A percentile compares a stretch with the other conserved stretches of the same genome.
Evolutionary conservation across 176 grass and related monocot genomes (phyloP).

Genomic region (Thalia dealbata): DNA sequence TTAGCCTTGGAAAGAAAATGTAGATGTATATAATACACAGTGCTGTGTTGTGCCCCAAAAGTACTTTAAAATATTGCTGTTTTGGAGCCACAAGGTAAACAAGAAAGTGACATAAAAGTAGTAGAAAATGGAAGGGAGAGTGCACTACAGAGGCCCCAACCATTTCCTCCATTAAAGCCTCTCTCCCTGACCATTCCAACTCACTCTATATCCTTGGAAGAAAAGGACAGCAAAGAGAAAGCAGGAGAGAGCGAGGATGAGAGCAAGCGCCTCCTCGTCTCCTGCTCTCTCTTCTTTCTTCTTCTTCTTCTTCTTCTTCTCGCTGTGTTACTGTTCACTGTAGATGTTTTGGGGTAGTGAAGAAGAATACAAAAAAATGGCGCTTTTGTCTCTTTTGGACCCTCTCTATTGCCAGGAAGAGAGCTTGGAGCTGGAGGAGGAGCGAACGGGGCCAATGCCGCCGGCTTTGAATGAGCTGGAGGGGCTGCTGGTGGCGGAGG

Average conservation of each 20-base stretch:
- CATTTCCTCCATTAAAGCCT: background rate
- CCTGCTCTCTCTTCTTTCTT: background rate
- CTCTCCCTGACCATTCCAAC: background rate
- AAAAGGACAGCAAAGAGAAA: background rate
- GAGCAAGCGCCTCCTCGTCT: background rate
- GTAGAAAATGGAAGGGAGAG: background rate
- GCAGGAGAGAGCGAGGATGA: background rate
- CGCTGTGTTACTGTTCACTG: background rate
- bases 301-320: background rate
- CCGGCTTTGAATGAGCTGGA: background rate
- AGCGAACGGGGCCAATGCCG: background rate
- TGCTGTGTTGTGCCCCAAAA: background rate
- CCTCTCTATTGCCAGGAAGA: conserved; percentile 10
- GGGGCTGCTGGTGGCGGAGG: background rate
- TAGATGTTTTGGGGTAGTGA: background rate
- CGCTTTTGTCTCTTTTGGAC: conserved; percentile 10
- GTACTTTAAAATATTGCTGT: background rate
- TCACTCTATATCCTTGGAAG: background rate
- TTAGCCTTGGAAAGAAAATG: background rate
- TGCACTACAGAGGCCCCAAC: background rate
- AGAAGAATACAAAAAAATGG: background rate
- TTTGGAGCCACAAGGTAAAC: background rate
- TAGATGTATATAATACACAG: too few species aligned
- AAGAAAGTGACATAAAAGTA: background rate
- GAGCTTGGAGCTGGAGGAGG: conserved; percentile 10